Evolutionary conservation across 2,329 filamentous ascomycete species (phyloP).

Genomic region (Zymoseptoria ardabiliae): DNA sequence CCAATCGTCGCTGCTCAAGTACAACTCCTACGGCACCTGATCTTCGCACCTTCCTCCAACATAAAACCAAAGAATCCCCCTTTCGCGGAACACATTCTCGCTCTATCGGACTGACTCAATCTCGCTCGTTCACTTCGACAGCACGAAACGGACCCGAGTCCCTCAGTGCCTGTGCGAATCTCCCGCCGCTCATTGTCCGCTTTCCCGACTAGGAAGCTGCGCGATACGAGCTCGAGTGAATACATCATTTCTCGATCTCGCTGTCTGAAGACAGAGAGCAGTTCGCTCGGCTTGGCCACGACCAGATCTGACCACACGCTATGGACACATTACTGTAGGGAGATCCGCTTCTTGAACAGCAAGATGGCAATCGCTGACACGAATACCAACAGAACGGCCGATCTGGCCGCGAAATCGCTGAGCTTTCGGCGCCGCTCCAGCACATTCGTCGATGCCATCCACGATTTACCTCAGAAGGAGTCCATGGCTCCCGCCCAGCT

Average conservation of each 20-base stretch:
- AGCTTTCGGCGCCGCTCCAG: slow-evolving; percentile 88
- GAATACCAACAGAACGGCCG: slow-evolving; percentile 53
- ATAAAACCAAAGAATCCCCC: background rate
- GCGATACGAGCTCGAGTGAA: background rate
- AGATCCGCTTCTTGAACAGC: background rate
- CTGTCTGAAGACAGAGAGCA: background rate
- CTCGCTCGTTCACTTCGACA: background rate
- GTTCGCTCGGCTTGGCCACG: background rate
- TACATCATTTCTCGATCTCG: background rate
- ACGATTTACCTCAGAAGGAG: slow-evolving; percentile 77
- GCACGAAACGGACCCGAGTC: background rate
- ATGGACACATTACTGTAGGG: slow-evolving; percentile 21
- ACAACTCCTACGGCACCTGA: background rate
- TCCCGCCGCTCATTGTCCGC: background rate
- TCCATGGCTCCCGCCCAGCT: slow-evolving; percentile 91
- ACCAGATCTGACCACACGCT: background rate
- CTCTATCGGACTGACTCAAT: background rate
- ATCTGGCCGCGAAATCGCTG: slow-evolving; percentile 84
- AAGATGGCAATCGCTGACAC: slow-evolving; percentile 2
- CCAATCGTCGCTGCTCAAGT: too few relatives aligned
- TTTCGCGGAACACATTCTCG: background rate
- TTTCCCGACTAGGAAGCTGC: background rate
- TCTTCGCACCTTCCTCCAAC: background rate
- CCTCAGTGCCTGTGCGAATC: background rate
- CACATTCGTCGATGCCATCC: slow-evolving; percentile 94